These are phyloP conservation scores for Ophiognomonia clavigignenti-juglandacearum DNA, from an alignment of 2,329 filamentous ascomycete genomes.

Conservation along the genomic window DNA sequence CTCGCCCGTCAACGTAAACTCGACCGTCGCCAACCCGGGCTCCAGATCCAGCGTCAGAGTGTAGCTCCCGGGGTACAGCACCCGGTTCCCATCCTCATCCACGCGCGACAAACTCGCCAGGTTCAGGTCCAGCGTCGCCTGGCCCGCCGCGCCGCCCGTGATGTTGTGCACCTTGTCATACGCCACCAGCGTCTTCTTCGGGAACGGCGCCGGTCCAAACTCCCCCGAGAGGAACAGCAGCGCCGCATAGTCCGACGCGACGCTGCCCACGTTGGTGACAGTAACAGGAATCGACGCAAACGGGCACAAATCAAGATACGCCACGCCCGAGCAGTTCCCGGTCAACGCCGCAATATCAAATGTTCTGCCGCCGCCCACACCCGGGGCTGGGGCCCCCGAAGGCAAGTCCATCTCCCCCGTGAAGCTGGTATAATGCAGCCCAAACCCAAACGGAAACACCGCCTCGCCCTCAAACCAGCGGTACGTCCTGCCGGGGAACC, in stretches of 20 bases:
- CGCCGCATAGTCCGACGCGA: slow-evolving; percentile 46
- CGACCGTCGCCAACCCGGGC: slow-evolving; percentile 32
- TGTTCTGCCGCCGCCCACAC: slow-evolving; percentile 2
- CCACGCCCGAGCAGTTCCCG: slow-evolving; percentile 27
- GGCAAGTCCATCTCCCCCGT: slow-evolving; percentile 21
- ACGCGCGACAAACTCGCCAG: slow-evolving; percentile 45
- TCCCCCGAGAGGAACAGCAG: slow-evolving; percentile 44
- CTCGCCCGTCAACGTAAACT: slow-evolving; percentile 43
- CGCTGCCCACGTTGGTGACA: slow-evolving; percentile 42
- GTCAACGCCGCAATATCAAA: slow-evolving; percentile 33
- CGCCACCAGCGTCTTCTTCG: slow-evolving; percentile 46
- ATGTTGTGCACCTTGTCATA: slow-evolving; percentile 42
- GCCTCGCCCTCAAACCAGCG: slow-evolving; percentile 50
- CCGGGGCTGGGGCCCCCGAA: too few relatives aligned
- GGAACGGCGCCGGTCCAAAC: slow-evolving; percentile 43
- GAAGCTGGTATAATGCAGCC: slow-evolving; percentile 56
- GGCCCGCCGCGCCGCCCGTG: slow-evolving; percentile 24
- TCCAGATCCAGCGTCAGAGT: slow-evolving; percentile 37
- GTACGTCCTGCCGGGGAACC: slow-evolving; percentile 49
- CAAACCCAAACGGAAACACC: slow-evolving; percentile 49
- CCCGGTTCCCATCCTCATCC: slow-evolving; percentile 43
- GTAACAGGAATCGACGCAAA: slow-evolving; percentile 36
- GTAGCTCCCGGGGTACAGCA: slow-evolving; percentile 51
- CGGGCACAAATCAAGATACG: slow-evolving; percentile 36
- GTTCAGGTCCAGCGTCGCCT: slow-evolving; percentile 34